These are phyloP conservation scores for Suaeda aralocaspica DNA, from an alignment of 148 eudicot genomes.

Conservation along the genomic window DNA sequence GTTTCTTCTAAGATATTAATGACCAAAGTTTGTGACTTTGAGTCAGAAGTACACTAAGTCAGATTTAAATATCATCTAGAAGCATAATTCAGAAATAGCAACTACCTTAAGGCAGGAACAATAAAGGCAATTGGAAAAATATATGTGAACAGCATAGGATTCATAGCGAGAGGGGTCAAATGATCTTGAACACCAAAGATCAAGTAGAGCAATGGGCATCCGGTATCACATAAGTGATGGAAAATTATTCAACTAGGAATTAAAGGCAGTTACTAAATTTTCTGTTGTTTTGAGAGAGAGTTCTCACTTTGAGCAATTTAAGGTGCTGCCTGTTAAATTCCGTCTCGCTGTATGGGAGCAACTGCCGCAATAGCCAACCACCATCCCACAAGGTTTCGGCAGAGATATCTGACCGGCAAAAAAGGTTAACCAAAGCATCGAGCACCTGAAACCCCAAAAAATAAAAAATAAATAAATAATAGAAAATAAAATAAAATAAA, in stretches of 20 bases:
- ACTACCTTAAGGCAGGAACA: neutral
- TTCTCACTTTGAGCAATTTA: conserved; percentile 62
- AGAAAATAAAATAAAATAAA: too few relatives aligned
- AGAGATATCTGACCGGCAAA: conserved; percentile 80
- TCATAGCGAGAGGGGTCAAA: neutral
- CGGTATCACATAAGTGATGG: neutral
- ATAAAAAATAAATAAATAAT: too few relatives aligned
- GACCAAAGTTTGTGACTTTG: neutral
- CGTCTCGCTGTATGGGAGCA: conserved; percentile 82
- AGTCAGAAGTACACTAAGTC: neutral
- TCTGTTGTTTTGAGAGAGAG: neutral
- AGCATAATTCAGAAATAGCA: neutral
- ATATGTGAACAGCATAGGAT: neutral
- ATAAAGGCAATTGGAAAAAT: too few relatives aligned
- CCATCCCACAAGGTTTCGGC: conserved; percentile 89
- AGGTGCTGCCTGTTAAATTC: conserved; percentile 73
- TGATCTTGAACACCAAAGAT: neutral
- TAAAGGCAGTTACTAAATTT: neutral
- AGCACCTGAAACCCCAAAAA: conserved; percentile 64
- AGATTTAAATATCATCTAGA: neutral
- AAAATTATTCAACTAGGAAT: neutral
- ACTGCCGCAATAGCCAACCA: conserved; percentile 96
- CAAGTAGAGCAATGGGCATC: neutral
- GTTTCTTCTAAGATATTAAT: too few relatives aligned
- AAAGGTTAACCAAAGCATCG: conserved; percentile 87